Evolutionary conservation across 31 red algal species (phyloP), one percentile per base, ranked within the genome.

Genomic region (Bonnemaisonia californica): DNA sequence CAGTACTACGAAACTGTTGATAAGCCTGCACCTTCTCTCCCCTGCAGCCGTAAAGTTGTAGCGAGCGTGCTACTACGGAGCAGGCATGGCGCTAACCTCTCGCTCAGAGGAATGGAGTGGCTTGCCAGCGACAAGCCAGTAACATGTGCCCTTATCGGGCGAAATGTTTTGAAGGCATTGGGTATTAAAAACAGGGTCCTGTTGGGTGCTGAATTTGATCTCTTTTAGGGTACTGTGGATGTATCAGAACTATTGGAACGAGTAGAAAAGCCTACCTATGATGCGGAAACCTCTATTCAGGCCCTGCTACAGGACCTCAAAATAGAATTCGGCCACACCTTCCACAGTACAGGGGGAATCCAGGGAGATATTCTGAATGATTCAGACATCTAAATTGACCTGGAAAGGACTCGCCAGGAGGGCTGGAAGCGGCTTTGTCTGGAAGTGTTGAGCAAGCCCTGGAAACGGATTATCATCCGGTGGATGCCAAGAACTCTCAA

Each of bases 341-440:
- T 51, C 45, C 45, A 51, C 16, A 11, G 9, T 11, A 11, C 45
- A 11, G 16, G 9, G 16, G 16, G 16, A 51, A 16, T 7, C 7
- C 7, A 51, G 9, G 7, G 16, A 11, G 45, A 51, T 51, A 51
- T 16, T 16, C 9, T 11, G 16, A 51, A 51, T 51, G 45, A 51
- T 16, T 7, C 27, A 57, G 57, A 30, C 7, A 26, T 76, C 16
- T 54, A 76, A 24, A 37, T 54, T 57, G 72, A 76, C 51, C 36
- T 76, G 41, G 72, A 5, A 45, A 76, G 19, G 72, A 76, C 33
- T 8, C 41, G 4, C 39, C 39, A 27, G 45, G 4, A n/a, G 24
- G 29, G 22, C 26, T 58, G 7, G 7, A 60, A 37, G 11, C 51
- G 4, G 41, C 41, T 41, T 7, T 76, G 4, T 5, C 34, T 8